phyloP scores from a whole-genome alignment of 1,139 yeast species.

The Candida sojae region DNA sequence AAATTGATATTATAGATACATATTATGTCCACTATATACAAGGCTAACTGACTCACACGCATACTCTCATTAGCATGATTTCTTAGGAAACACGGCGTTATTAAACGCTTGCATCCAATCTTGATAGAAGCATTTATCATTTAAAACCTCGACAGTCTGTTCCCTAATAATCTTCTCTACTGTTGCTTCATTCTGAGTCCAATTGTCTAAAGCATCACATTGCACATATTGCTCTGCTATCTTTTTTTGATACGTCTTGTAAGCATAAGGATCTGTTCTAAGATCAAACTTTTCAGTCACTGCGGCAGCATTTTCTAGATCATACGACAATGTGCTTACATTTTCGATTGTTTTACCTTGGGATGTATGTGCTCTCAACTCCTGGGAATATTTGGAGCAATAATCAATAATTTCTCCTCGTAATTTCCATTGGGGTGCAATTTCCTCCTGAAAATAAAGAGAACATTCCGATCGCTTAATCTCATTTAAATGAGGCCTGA shows the following conservation, averaged over 20 bases:
- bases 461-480: constrained; percentile 25
- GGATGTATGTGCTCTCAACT: constrained; percentile 18
- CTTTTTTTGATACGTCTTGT: constrained; percentile 23
- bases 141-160: constrained; percentile 33
- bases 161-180: constrained; percentile 38
- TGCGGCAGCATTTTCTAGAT: constrained; percentile 7
- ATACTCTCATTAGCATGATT: not conserved
- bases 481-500: constrained; percentile 41
- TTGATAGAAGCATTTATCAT: constrained; percentile 36
- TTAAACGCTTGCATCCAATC: constrained; percentile 31
- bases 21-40: constrained; percentile 2
- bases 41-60: not conserved
- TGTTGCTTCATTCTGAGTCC: constrained; percentile 37
- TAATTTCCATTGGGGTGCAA: constrained; percentile 41
- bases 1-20: not conserved
- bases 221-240: constrained; percentile 23
- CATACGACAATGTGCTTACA: constrained; percentile 3
- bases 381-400: constrained; percentile 29
- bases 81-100: not conserved
- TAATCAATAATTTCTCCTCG: constrained; percentile 31
- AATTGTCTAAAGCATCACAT: constrained; percentile 34
- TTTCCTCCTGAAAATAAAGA: constrained; percentile 25
- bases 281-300: constrained; percentile 27
- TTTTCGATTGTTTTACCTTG: constrained; percentile 1
- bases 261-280: constrained; percentile 44